Evolutionary conservation across 2,329 filamentous ascomycete genomes (phyloP), one percentile per base, ranked within the genome.

Genomic region (Ustulina deusta): DNA sequence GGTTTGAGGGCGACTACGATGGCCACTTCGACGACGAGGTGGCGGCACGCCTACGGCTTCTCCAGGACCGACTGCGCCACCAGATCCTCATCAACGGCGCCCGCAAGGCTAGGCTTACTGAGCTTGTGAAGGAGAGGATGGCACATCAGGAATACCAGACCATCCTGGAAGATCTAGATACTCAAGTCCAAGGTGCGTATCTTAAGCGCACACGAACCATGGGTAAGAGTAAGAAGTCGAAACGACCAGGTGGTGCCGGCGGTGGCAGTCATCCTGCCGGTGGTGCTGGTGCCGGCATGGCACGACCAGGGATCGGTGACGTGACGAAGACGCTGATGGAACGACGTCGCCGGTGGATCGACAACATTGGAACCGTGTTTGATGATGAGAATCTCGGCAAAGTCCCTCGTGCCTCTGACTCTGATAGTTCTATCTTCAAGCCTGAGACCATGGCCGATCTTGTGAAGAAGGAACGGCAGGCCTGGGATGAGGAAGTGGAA

Each of bases 61-160:
- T 99, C 1, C 96, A 99, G 77, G 85, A 87, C 60, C 90, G 93
- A 59, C 86, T 99, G 2, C 91, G 93, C 72, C 90, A 94, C 66
- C 91, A 96, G 77, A 92, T 92, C 78, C 89, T 97, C 63, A 84
- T 92, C 79, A 99, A 99, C 78, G 95, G 94, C 44, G 93, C 95
- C 5, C 91, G 94, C 70, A 98, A 98, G 81, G 86, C 93, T 6
- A 89, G 94, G 2, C 85, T 99, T 11, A 89, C 93, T 1, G 94
- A 97, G 42, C 86, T 97, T 32, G 93, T 96, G 7, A 92, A 94
- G 74, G 94, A 97, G 78, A 90, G 93, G 72, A 95, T 99, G 89
- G 96, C 96, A 0, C 91, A 96, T 81, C 96, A 99, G 78, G 96
- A 99, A 79, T 99, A 97, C 83, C 92, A 91, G 79, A 97, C 94